Evolutionary conservation across 2,329 filamentous ascomycete genomes (phyloP), one percentile per base, ranked within the genome.

Genomic region (Verticillium alfalfae): DNA sequence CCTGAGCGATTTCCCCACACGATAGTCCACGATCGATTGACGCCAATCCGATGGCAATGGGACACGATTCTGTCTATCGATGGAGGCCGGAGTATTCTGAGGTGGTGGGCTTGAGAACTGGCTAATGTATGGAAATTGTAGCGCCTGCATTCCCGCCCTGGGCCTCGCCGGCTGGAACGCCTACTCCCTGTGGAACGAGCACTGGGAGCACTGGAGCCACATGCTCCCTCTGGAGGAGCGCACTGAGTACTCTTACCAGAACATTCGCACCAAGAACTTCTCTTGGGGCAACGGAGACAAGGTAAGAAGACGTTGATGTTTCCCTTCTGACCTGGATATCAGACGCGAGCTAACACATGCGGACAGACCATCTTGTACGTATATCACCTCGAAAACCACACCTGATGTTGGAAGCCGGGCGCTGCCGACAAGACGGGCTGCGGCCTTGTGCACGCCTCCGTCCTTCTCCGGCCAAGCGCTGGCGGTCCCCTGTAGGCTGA

Each of bases 241-340:
- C 74, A 80, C 85, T 72, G 92, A 98, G 83, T 99, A 98, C 81
- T 82, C 93, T 64, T 99, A 96, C 88, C 92, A 96, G 87, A 99
- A 99, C 85, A 91, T 99, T 78, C 91, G 95, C 76, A 86, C 87
- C 77, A 97, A 95, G 89, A 97, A 97, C 87, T 99, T 80, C 84
- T 88, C 87, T 73, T 99, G 91, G 91, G 93, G 94, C 68, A 84
- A 98, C 74, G 95, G 95, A 74, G 95, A 99, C 82, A 95, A 98
- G 91, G 91, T 92, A 61, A 74, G 76, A 63, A 38, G 36, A 15
- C 26, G 10, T 13, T 68, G 72, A 83, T 73, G 62, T 61, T 41
- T 34, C 34, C 62, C 16, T 37, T 37, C 13, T 26, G 26, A 31
- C n/a, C 49, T 66, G 63, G 62, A 62, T 64, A 26, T 52, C 49